Conservation (phyloP, 2,329 filamentous ascomycete genomes). For the Fusarium sp. region DNA sequence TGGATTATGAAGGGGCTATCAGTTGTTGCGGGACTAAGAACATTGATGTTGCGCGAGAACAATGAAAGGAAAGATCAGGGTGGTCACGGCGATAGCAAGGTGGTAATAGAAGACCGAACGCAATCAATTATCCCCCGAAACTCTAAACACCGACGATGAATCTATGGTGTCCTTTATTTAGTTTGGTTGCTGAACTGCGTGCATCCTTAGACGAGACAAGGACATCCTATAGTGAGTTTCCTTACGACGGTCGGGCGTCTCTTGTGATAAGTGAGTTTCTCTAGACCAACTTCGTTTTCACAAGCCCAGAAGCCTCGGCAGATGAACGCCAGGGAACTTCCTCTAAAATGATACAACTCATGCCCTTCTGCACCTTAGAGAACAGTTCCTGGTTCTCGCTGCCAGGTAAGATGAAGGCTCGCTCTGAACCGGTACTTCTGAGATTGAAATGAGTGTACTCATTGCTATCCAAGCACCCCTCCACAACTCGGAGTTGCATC, state of each 20-base stretch:
- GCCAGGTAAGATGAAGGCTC: not conserved
- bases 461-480: too few relatives aligned
- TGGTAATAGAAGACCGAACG: rapidly evolving
- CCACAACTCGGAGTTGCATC: not conserved
- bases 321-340: not conserved
- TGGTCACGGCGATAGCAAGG: not conserved
- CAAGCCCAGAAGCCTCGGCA: not conserved
- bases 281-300: rapidly evolving
- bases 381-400: rapidly evolving
- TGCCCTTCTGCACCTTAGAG: not conserved
- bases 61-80: rapidly evolving
- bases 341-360: not conserved
- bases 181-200: rapidly evolving
- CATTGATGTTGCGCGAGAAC: rapidly evolving
- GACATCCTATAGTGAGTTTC: not conserved
- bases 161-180: not conserved
- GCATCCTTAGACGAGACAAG: not conserved
- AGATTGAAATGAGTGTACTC: not conserved
- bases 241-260: not conserved
- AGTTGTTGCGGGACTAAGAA: rapidly evolving
- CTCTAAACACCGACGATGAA: rapidly evolving
- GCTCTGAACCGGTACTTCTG: rapidly evolving
- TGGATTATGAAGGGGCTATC: rapidly evolving
- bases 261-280: not conserved
- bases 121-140: not conserved